Conservation (phyloP, 768 basidiomycete species). For the Lactifluus volemus region DNA sequence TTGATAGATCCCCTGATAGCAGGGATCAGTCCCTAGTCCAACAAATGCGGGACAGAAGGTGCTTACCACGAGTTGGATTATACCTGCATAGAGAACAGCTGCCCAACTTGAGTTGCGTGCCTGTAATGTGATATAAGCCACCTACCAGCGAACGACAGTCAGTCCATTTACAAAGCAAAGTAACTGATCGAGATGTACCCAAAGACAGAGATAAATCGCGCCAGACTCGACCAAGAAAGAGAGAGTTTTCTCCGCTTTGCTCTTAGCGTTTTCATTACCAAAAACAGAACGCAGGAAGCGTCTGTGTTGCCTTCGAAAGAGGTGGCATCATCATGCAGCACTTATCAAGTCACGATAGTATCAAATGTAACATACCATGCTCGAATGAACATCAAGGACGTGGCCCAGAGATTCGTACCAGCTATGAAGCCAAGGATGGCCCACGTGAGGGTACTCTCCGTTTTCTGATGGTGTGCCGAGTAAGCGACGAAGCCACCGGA, state of each 20-base stretch:
- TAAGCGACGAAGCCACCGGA: not conserved
- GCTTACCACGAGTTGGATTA: slow-evolving; percentile 11
- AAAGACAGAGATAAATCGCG: slow-evolving; percentile 1
- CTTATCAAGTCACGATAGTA: not conserved
- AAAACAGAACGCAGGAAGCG: not conserved
- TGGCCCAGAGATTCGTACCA: slow-evolving; percentile 11
- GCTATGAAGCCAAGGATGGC: not conserved
- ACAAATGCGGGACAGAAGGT: not conserved
- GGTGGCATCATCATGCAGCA: not conserved
- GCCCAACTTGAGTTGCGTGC: no score
- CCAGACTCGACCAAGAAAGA: slow-evolving; percentile 7
- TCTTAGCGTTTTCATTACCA: not conserved
- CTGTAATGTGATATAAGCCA: not conserved
- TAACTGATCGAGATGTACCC: not conserved
- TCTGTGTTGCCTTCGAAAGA: not conserved
- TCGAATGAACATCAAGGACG: slow-evolving; percentile 5
- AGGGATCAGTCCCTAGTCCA: not conserved
- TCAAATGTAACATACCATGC: not conserved
- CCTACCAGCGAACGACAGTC: not conserved
- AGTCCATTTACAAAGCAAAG: not conserved
- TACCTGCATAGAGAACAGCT: not conserved
- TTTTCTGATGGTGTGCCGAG: not conserved
- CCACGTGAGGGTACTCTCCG: not conserved
- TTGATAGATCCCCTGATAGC: slow-evolving; percentile 5
- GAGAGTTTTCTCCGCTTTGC: not conserved